These are phyloP conservation scores for Zychaea mexicana DNA, from an alignment of 371 early-diverging fungal species.

Conservation along the genomic window DNA sequence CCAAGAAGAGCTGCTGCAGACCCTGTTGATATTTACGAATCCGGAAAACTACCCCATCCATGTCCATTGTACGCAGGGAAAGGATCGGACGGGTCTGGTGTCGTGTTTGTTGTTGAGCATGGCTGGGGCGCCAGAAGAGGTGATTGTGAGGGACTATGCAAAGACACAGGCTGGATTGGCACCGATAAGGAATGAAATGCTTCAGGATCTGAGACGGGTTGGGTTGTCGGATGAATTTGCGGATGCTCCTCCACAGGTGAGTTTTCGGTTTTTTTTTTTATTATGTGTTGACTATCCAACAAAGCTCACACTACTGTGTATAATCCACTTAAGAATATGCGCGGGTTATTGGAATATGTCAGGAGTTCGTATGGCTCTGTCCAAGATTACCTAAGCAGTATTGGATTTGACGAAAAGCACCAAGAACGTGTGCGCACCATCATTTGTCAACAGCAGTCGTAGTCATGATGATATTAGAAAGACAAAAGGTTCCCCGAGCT, in stretches of 20 bases:
- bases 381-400: conserved; percentile 26
- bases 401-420: conserved; percentile 32
- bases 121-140: conserved; percentile 59
- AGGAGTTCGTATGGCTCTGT: conserved; percentile 36
- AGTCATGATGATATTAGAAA: too few relatives aligned
- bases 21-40: conserved; percentile 56
- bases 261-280: conserved; percentile 9
- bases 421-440: conserved; percentile 39
- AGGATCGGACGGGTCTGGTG: conserved; percentile 77
- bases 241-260: conserved; percentile 55
- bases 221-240: conserved; percentile 61
- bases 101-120: conserved; percentile 60
- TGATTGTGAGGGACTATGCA: conserved; percentile 70
- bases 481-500: neutral
- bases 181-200: conserved; percentile 47
- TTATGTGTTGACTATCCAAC: too few relatives aligned
- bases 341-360: conserved; percentile 29
- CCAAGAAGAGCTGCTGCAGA: conserved; percentile 51
- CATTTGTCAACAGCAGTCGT: conserved; percentile 15
- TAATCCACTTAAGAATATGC: conserved; percentile 29
- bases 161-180: conserved; percentile 53
- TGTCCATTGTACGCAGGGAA: conserved; percentile 81
- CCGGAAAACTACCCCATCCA: conserved; percentile 68
- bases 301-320: neutral
- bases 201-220: conserved; percentile 49